Conservation (phyloP, 768 basidiomycete genomes). For the Amanita jacksonii region DNA sequence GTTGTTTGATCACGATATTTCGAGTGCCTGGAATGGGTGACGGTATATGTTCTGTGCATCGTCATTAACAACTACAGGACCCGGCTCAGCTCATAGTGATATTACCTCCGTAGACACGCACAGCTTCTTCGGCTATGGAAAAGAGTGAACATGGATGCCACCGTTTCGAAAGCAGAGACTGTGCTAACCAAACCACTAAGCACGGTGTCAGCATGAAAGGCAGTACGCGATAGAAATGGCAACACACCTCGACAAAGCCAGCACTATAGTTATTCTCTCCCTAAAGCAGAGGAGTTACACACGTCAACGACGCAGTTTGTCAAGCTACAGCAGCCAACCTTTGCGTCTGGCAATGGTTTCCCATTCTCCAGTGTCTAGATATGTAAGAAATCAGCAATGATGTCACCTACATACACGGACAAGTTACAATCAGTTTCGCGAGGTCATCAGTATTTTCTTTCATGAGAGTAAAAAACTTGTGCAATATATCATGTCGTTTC, state of each 20-base stretch:
- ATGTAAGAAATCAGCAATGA: slow-evolving; percentile 8
- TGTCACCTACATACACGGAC: slow-evolving; percentile 17
- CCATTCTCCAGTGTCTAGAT: slow-evolving; percentile 89
- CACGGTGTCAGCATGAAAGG: slow-evolving; percentile 2
- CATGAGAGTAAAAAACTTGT: slow-evolving; percentile 75
- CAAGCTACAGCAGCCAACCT: slow-evolving; percentile 32
- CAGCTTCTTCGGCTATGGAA: slow-evolving; percentile 74
- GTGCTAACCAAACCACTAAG: slow-evolving; percentile 76
- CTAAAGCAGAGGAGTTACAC: slow-evolving; percentile 24
- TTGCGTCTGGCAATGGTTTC: slow-evolving; percentile 77
- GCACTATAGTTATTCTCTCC: slow-evolving; percentile 82
- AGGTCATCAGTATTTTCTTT: slow-evolving; percentile 81
- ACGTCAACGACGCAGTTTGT: neutral
- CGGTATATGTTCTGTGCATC: slow-evolving; percentile 74
- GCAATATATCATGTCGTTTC: slow-evolving; percentile 76
- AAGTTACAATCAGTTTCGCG: slow-evolving; percentile 69
- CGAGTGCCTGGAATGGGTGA: slow-evolving; percentile 58
- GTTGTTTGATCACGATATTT: slow-evolving; percentile 90
- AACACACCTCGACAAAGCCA: slow-evolving; percentile 68
- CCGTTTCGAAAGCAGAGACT: too few species aligned
- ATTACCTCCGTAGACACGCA: slow-evolving; percentile 82
- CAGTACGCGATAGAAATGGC: neutral
- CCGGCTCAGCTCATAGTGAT: too few species aligned
- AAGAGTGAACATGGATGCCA: slow-evolving; percentile 6
- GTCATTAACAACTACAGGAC: too few species aligned